These are phyloP conservation scores for Lachnellula occidentalis DNA, from an alignment of 2,329 filamentous ascomycete genomes.

Conservation along the genomic window DNA sequence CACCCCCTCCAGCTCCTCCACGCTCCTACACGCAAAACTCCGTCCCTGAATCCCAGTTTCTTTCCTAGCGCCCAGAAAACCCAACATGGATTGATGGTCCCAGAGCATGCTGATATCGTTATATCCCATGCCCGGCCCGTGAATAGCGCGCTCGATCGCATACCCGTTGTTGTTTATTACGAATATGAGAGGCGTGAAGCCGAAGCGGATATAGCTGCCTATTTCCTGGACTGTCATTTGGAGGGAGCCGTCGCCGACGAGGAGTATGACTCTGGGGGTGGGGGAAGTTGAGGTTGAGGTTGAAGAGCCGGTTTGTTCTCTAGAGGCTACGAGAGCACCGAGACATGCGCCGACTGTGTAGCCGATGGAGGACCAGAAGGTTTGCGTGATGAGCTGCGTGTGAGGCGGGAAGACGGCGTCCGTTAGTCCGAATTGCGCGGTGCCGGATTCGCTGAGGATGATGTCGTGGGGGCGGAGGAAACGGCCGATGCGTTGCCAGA, in stretches of 20 bases:
- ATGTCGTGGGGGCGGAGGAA: conserved; percentile 49
- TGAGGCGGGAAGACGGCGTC: conserved; percentile 45
- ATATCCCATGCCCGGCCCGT: conserved; percentile 47
- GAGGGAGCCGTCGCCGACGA: conserved; percentile 60
- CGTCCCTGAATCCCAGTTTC: conserved; percentile 30
- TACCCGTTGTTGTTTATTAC: conserved; percentile 56
- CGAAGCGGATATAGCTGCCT: conserved; percentile 53
- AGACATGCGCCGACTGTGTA: conserved; percentile 54
- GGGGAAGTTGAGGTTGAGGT: no score
- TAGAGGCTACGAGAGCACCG: conserved; percentile 49
- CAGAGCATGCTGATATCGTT: conserved; percentile 49
- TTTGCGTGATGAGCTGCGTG: conserved; percentile 42
- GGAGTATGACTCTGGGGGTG: conserved; percentile 45
- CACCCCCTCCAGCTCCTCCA: conserved; percentile 40
- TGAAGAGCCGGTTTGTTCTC: conserved; percentile 33
- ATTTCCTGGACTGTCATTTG: conserved; percentile 64
- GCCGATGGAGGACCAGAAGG: conserved; percentile 55
- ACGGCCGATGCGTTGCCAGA: conserved; percentile 42
- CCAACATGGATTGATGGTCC: conserved; percentile 44
- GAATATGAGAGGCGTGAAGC: conserved; percentile 44
- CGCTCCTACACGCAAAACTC: conserved; percentile 37
- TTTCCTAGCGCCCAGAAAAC: conserved; percentile 42
- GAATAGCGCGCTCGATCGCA: conserved; percentile 53
- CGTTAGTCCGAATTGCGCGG: conserved; percentile 48
- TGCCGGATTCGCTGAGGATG: conserved; percentile 53